A percentile compares a stretch with the other conserved stretches of the same genome.
Conservation (phyloP, 176 grass and related monocot species). For the Ensete ventricosum region DNA sequence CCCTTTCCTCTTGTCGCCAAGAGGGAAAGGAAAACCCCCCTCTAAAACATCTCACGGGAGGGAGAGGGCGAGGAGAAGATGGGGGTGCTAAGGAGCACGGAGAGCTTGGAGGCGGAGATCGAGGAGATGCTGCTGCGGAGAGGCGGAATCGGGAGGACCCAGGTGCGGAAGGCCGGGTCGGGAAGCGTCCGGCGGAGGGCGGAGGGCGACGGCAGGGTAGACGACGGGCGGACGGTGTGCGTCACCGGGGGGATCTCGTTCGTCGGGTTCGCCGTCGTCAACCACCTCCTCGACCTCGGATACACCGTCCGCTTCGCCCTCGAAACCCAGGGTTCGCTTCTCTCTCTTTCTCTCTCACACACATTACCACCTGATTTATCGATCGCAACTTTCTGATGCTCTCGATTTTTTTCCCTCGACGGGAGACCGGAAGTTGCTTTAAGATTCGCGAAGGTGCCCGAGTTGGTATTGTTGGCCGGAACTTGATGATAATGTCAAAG, state of each 20-base stretch:
- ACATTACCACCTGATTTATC: not conserved
- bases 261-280: constrained; percentile 76
- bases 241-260: constrained; percentile 84
- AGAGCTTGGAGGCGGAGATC: constrained; percentile 84
- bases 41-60: no score
- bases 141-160: not conserved
- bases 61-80: constrained; percentile 10
- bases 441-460: not conserved
- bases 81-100: constrained; percentile 79
- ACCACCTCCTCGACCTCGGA: constrained; percentile 61
- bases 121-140: constrained; percentile 56
- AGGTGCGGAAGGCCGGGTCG: constrained; percentile 33
- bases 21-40: no score
- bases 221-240: constrained; percentile 49
- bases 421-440: not conserved
- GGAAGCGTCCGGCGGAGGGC: constrained; percentile 29
- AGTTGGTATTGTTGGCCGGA: no score
- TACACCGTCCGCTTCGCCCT: constrained; percentile 92
- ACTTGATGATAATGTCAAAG: no score
- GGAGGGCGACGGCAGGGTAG: constrained; percentile 19
- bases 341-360: no score
- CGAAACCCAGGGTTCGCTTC: constrained; percentile 65
- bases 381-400: not conserved
- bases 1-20: no score
- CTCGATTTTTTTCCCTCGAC: not conserved